Percentiles rank a stretch among this genome's conserved stretches.
These are phyloP conservation scores for Panus rudis DNA, from an alignment of 768 basidiomycete genomes.

Conservation along the genomic window DNA sequence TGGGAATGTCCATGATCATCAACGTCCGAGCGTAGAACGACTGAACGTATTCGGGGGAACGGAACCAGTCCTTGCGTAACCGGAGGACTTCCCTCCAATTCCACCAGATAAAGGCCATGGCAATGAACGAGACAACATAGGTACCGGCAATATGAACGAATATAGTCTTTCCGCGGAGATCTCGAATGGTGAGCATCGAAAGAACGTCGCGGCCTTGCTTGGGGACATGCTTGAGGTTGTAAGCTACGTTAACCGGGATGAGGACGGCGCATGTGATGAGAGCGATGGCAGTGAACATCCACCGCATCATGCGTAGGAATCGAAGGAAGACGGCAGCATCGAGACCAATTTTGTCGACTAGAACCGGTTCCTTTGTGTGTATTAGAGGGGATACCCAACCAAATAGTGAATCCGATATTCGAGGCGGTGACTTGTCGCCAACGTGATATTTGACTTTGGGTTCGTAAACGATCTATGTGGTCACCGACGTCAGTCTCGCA, in stretches of 20 bases:
- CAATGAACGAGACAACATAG: conserved; percentile 72
- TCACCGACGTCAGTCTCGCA: not conserved
- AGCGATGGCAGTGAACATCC: conserved; percentile 60
- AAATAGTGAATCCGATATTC: conserved; percentile 74
- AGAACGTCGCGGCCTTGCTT: conserved; percentile 49
- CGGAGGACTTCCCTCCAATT: conserved; percentile 76
- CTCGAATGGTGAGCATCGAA: conserved; percentile 80
- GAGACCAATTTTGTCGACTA: conserved; percentile 82
- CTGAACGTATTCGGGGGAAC: conserved; percentile 78
- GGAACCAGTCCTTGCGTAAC: conserved; percentile 83
- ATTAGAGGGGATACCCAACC: conserved; percentile 89
- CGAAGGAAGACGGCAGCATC: conserved; percentile 92
- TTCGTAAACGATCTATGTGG: conserved; percentile 72
- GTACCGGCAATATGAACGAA: conserved; percentile 81
- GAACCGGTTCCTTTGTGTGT: conserved; percentile 80
- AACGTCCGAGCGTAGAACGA: conserved; percentile 94
- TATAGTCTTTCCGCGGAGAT: conserved; percentile 63
- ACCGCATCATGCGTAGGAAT: conserved; percentile 80
- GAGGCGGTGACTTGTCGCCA: conserved; percentile 69
- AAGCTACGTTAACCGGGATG: conserved; percentile 80
- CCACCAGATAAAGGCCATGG: conserved; percentile 62
- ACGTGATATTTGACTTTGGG: conserved; percentile 91
- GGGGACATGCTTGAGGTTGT: conserved; percentile 66
- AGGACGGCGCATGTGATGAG: conserved; percentile 63
- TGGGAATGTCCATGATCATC: conserved; percentile 72